phyloP scores from a whole-genome alignment of 2,329 filamentous ascomycete genomes.

The Ilyonectria robusta region DNA sequence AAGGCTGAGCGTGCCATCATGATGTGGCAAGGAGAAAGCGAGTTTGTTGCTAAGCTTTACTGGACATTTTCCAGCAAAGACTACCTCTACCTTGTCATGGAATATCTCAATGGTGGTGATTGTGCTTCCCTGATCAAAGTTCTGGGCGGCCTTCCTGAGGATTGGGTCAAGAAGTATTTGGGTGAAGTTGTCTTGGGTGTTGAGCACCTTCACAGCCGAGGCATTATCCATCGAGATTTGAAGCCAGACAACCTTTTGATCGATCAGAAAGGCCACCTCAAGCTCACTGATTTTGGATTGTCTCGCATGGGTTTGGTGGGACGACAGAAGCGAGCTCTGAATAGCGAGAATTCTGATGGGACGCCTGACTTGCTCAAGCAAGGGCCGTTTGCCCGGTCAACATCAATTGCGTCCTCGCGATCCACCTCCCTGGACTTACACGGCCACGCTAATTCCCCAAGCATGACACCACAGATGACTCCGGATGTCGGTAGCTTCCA shows the following conservation, averaged over 20 bases:
- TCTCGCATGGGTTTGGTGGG: constrained; percentile 98
- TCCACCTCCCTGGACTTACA: constrained; percentile 95
- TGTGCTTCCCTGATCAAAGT: constrained; percentile 97
- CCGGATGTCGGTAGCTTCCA: constrained; percentile 78
- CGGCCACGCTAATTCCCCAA: constrained; percentile 79
- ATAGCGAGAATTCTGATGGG: constrained; percentile 81
- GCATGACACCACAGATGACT: constrained; percentile 88
- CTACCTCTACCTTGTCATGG: constrained; percentile 98
- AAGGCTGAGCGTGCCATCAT: constrained; percentile 99
- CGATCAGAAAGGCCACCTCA: constrained; percentile 95
- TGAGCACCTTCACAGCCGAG: constrained; percentile 92
- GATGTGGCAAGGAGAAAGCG: constrained; percentile 99
- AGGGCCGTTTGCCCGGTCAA: constrained; percentile 88
- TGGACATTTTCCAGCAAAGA: constrained; percentile 99
- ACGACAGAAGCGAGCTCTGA: constrained; percentile 93
- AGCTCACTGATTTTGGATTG: constrained; percentile 96
- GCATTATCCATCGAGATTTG: constrained; percentile 96
- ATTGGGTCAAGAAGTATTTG: constrained; percentile 98
- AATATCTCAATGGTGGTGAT: constrained; percentile 97
- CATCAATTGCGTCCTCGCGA: constrained; percentile 89
- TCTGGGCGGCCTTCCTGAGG: constrained; percentile 90
- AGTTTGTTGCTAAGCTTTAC: constrained; percentile 98
- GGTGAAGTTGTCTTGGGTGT: constrained; percentile 97
- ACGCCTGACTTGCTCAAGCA: constrained; percentile 93
- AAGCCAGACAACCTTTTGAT: constrained; percentile 98